Evolutionary conservation across 129 eudicot species (phyloP), one percentile per base, ranked within the genome.

Genomic region (Lactuca sativa): DNA sequence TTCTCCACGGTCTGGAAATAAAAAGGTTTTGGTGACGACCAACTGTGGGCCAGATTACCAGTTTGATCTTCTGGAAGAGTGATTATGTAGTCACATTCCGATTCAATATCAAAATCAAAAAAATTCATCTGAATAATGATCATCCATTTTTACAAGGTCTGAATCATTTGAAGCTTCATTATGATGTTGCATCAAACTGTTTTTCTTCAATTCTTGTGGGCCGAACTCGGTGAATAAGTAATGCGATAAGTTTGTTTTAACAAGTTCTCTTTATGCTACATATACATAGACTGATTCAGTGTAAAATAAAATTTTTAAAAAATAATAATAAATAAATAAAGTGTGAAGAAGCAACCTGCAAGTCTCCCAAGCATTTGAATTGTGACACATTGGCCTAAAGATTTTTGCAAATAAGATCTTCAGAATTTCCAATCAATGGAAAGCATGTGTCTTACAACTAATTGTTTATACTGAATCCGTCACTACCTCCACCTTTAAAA

Each of bases 361-460:
- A 85, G 74, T 70, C 86, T 78, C 55, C 80, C 86, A 36, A 88
- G 81, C 88, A 85, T 83, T 74, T 59, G 76, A 58, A 85, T 80
- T 5, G 95, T 88, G 59, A 82, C 64, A 13, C 86, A 69, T 69
- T 72, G 76, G 37, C 80, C 70, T 11, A 85, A 82, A 55, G 88
- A 80, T 67, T 74, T 57, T 25, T 69, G 80, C 32, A 83, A 8
- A 79, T 82, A 80, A 41, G 80, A 70, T 77, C 67, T 87, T 90
- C 88, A 88, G 9, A 57, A 75, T 75, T 88, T 88, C 95, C 95
- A 88, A 66, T 85, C 85, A 62, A 88, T 75, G 38, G 95, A 79
- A 64, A 88, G 95, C 95, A 85, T 78, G 70, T 88, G 85, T 62
- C 78, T 88, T 15, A 88, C 95, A 62, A 80, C 74, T 51, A 91